These are phyloP conservation scores for Panellus pusillus DNA, from an alignment of 768 basidiomycete species.

Conservation along the genomic window DNA sequence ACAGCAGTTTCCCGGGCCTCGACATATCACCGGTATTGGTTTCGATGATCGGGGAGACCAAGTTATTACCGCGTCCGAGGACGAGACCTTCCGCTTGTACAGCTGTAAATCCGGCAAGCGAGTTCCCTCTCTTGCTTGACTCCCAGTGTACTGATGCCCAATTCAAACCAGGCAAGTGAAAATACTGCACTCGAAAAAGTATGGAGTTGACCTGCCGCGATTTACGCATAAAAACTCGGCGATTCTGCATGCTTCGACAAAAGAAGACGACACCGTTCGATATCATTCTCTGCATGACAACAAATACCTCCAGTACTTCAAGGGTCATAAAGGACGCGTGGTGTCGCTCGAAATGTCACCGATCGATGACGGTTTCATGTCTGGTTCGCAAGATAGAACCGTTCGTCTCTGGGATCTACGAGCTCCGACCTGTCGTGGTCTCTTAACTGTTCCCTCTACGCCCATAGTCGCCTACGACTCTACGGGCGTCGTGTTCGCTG, in stretches of 20 bases:
- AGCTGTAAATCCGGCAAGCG: constrained; percentile 91
- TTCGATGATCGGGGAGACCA: constrained; percentile 92
- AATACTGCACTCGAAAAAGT: constrained; percentile 90
- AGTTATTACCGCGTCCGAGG: constrained; percentile 85
- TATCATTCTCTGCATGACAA: constrained; percentile 97
- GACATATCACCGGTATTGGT: constrained; percentile 82
- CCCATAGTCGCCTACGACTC: constrained; percentile 86
- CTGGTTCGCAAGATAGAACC: constrained; percentile 90
- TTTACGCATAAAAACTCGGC: constrained; percentile 91
- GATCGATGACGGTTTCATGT: constrained; percentile 93
- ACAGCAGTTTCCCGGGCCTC: constrained; percentile 47
- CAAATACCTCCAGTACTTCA: constrained; percentile 94
- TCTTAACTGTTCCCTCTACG: constrained; percentile 69
- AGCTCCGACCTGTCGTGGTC: constrained; percentile 71
- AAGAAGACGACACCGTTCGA: constrained; percentile 91
- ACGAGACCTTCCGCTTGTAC: constrained; percentile 89
- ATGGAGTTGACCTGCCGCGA: constrained; percentile 91
- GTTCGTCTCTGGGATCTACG: constrained; percentile 97
- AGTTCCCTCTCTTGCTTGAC: constrained; percentile 44
- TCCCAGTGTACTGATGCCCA: constrained; percentile 21
- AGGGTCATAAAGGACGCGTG: constrained; percentile 88
- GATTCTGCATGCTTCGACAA: constrained; percentile 90
- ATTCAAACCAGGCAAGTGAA: constrained; percentile 59
- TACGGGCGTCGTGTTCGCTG: constrained; percentile 82
- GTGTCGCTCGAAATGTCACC: constrained; percentile 91